Conservation (phyloP, 805 yeast genomes). For the Schizosaccharomyces octosporus region DNA sequence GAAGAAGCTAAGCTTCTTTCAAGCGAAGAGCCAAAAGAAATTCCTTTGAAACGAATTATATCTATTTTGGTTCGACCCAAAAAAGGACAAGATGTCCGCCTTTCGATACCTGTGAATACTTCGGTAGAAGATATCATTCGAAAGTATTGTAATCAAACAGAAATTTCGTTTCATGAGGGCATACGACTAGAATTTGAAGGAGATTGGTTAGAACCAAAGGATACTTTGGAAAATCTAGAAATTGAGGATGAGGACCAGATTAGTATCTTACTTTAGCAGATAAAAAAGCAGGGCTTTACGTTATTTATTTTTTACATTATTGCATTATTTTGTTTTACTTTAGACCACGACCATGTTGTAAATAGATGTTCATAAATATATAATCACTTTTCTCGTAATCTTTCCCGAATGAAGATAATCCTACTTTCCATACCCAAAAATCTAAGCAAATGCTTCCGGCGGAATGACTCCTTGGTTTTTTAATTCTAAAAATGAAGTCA, state of each 20-base stretch:
- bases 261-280: neutral
- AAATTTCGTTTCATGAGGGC: neutral
- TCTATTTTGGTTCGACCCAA: neutral
- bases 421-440: no score
- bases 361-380: no score
- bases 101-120: neutral
- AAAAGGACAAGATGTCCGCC: neutral
- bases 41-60: neutral
- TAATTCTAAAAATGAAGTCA: neutral
- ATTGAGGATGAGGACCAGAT: neutral
- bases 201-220: neutral
- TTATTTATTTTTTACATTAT: no score
- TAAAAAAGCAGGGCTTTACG: neutral
- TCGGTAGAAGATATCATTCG: neutral
- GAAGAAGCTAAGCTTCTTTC: neutral
- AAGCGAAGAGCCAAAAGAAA: no score
- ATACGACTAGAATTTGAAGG: slow-evolving; percentile 1
- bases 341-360: neutral
- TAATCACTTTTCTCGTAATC: no score
- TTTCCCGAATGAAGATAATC: no score
- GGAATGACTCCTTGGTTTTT: neutral
- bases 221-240: neutral
- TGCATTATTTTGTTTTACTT: neutral
- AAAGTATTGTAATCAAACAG: neutral
- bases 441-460: slow-evolving; percentile 1